phyloP scores from a whole-genome alignment of 163 green algal species.

The Scenedesmus sp. region DNA sequence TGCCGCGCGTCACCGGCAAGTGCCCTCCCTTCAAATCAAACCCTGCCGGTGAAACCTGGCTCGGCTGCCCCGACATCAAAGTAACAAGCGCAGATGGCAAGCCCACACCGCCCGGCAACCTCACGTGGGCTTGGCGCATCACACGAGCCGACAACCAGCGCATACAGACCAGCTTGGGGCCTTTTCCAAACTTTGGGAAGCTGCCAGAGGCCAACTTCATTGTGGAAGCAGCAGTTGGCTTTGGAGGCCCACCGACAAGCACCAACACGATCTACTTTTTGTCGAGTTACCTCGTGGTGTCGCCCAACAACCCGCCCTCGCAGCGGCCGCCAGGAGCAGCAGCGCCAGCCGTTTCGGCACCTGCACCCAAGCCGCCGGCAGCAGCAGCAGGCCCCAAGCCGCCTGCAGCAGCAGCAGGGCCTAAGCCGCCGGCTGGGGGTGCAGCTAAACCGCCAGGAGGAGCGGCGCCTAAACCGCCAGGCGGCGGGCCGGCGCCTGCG shows the following conservation, averaged over 20 bases:
- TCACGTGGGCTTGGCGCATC: conserved; percentile 38
- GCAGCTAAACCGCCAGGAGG: too few relatives aligned
- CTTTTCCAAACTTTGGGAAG: conserved; percentile 33
- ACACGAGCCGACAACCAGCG: background rate
- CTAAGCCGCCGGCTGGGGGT: too few relatives aligned
- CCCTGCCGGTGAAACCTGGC: background rate
- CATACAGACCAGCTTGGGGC: conserved; percentile 1
- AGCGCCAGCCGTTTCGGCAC: background rate
- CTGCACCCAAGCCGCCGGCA: background rate
- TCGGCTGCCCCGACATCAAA: conserved; percentile 25
- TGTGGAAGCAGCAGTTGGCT: conserved; percentile 37
- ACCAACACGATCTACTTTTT: conserved; percentile 50
- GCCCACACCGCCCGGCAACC: background rate
- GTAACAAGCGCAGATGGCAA: background rate
- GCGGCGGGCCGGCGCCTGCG: background rate
- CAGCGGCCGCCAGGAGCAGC: background rate
- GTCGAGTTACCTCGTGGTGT: conserved; percentile 40
- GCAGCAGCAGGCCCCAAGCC: too few relatives aligned
- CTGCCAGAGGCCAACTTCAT: conserved; percentile 30
- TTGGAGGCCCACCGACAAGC: conserved; percentile 17
- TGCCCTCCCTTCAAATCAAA: conserved; percentile 41
- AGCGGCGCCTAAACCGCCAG: too few relatives aligned
- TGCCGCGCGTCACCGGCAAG: conserved; percentile 10
- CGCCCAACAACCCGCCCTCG: background rate
- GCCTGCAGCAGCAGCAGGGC: too few relatives aligned